A percentile compares a stretch with the other conserved stretches of the same genome.
Conservation (phyloP, 192 early-diverging fungal species). For the Coemansia umbellata region DNA sequence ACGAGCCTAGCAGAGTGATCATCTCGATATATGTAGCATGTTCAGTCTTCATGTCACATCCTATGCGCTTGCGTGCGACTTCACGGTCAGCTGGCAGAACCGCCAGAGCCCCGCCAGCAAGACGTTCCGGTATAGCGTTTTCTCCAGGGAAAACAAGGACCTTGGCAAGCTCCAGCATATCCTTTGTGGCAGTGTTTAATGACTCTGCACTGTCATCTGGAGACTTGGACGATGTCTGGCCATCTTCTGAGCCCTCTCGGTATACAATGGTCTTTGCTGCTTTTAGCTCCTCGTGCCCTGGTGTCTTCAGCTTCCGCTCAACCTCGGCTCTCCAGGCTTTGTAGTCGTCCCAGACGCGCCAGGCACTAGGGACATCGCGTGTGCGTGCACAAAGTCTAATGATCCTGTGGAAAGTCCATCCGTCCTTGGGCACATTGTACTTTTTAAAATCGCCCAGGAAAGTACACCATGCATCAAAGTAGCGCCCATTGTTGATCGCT, state of each 20-base stretch:
- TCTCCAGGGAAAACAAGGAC: conserved; percentile 28
- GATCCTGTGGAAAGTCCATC: conserved; percentile 59
- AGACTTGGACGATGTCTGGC: background rate
- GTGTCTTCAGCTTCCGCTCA: conserved; percentile 32
- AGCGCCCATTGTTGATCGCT: conserved; percentile 54
- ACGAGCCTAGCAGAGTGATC: conserved; percentile 63
- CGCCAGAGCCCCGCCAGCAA: conserved; percentile 32
- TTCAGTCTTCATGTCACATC: conserved; percentile 56
- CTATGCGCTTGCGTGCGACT: conserved; percentile 36
- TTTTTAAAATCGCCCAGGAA: conserved; percentile 54
- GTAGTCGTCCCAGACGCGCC: conserved; percentile 66
- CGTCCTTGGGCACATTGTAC: conserved; percentile 51
- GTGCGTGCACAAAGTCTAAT: conserved; percentile 60
- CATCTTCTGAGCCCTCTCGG: background rate
- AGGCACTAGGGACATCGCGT: conserved; percentile 58
- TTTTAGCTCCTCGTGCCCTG: conserved; percentile 27
- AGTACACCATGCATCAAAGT: conserved; percentile 43
- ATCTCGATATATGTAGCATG: conserved; percentile 57
- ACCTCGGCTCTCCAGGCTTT: conserved; percentile 54
- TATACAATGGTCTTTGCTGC: conserved; percentile 24
- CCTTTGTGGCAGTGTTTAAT: conserved; percentile 19
- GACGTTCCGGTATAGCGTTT: conserved; percentile 10
- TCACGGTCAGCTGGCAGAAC: conserved; percentile 36
- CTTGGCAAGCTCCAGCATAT: conserved; percentile 33
- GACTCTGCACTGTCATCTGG: conserved; percentile 10